These are phyloP conservation scores for Colletotrichum neosansevieriae DNA, from an alignment of 2,329 filamentous ascomycete species.

Conservation along the genomic window DNA sequence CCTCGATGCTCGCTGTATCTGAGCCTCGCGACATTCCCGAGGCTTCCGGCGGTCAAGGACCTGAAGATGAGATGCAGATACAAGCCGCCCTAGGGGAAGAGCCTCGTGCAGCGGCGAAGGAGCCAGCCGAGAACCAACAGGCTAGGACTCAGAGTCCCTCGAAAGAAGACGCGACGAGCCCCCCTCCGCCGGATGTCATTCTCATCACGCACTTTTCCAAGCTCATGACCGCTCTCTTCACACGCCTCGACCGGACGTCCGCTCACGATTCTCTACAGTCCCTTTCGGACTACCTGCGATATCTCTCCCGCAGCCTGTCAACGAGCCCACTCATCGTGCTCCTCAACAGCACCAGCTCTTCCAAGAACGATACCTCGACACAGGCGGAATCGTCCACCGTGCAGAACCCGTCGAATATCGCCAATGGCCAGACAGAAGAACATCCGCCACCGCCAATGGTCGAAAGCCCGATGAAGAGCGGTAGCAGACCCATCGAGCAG, in stretches of 20 bases:
- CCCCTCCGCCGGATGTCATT: constrained; percentile 58
- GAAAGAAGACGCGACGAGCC: neutral
- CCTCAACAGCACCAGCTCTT: constrained; percentile 62
- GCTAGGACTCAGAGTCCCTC: neutral
- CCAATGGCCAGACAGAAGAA: neutral
- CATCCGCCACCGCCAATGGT: constrained; percentile 16
- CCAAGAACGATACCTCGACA: constrained; percentile 16
- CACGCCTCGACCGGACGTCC: constrained; percentile 57
- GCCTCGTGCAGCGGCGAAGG: neutral
- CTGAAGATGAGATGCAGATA: neutral
- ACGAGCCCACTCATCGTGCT: constrained; percentile 64
- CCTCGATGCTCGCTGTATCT: constrained; percentile 4
- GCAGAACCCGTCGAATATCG: neutral
- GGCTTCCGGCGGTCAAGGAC: neutral
- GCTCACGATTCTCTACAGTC: constrained; percentile 63
- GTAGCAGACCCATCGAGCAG: constrained; percentile 50
- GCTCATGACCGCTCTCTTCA: constrained; percentile 65
- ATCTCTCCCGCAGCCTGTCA: constrained; percentile 55
- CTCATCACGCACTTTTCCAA: constrained; percentile 67
- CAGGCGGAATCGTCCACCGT: neutral
- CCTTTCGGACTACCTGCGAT: constrained; percentile 61
- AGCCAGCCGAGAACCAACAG: no score
- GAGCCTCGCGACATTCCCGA: neutral
- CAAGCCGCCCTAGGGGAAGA: neutral
- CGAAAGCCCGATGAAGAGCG: neutral